A percentile compares a stretch with the other conserved stretches of the same genome.
Conservation (phyloP, 192 early-diverging fungal species). For the Coemansia sp. region DNA sequence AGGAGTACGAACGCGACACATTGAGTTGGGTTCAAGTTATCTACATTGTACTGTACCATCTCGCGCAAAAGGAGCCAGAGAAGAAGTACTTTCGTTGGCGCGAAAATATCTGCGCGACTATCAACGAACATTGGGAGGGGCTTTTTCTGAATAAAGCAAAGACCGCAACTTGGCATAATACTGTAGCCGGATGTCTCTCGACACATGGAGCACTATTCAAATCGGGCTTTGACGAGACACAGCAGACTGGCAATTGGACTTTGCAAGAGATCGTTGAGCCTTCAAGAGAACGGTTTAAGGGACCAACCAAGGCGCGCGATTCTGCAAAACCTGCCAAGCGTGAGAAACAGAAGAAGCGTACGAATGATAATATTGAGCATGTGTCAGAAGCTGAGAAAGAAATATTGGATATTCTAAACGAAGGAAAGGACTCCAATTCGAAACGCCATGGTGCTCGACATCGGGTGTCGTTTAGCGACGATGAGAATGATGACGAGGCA, state of each 20-base stretch:
- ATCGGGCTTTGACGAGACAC: constrained; percentile 70
- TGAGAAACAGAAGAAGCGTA: constrained; percentile 22
- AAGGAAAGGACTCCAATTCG: constrained; percentile 13
- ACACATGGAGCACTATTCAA: constrained; percentile 72
- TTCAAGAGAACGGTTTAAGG: constrained; percentile 24
- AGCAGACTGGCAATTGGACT: constrained; percentile 65
- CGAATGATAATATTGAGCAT: constrained; percentile 15
- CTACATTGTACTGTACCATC: constrained; percentile 72
- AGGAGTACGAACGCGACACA: constrained; percentile 65
- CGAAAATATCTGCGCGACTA: constrained; percentile 76
- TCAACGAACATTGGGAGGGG: constrained; percentile 73
- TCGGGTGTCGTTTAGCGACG: constrained; percentile 52
- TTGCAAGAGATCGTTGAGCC: constrained; percentile 22
- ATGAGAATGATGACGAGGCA: constrained; percentile 27
- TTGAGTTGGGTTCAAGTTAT: constrained; percentile 74
- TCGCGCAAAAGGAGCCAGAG: constrained; percentile 60
- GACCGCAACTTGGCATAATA: constrained; percentile 83
- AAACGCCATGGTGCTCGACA: constrained; percentile 20
- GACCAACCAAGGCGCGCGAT: constrained; percentile 17
- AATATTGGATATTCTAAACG: constrained; percentile 40
- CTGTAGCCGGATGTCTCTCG: constrained; percentile 78
- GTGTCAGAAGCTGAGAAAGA: constrained; percentile 35
- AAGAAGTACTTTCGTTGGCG: constrained; percentile 76
- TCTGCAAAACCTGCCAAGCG: constrained; percentile 56
- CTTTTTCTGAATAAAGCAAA: constrained; percentile 67